Conservation (phyloP, 164 flowering plant species). For the Amborella trichopoda region DNA sequence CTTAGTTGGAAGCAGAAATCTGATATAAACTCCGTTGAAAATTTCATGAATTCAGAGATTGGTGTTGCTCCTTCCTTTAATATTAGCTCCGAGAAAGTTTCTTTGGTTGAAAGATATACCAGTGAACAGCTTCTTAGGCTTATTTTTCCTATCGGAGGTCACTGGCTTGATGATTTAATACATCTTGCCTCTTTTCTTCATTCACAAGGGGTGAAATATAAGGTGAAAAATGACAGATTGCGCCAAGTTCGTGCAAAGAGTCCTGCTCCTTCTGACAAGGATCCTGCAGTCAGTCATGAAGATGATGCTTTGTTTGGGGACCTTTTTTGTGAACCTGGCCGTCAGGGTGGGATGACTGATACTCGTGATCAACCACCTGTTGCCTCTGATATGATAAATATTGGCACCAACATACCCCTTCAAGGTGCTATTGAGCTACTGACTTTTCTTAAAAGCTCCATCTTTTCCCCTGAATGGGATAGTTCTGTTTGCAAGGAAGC, state of each 20-base stretch:
- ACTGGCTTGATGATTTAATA: slow-evolving; percentile 70
- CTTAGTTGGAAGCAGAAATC: slow-evolving; percentile 26
- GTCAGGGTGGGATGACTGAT: slow-evolving; percentile 61
- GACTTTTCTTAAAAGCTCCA: slow-evolving; percentile 37
- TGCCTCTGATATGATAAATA: slow-evolving; percentile 27
- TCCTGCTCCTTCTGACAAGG: slow-evolving; percentile 36
- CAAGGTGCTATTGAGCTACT: slow-evolving; percentile 68
- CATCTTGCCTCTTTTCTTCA: slow-evolving; percentile 68
- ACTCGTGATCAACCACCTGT: slow-evolving; percentile 48
- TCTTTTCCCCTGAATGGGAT: slow-evolving; percentile 66
- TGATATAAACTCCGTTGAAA: slow-evolving; percentile 10
- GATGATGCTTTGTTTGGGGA: slow-evolving; percentile 98
- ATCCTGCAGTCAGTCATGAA: slow-evolving; percentile 57
- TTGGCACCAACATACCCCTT: slow-evolving; percentile 38
- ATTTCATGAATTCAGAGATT: slow-evolving; percentile 10
- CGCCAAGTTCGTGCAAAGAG: slow-evolving; percentile 38
- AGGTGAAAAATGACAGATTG: slow-evolving; percentile 58
- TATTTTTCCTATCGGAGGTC: slow-evolving; percentile 50
- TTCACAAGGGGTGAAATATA: slow-evolving; percentile 64
- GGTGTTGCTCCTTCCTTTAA: slow-evolving; percentile 29
- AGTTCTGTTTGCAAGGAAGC: slow-evolving; percentile 48
- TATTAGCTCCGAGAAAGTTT: slow-evolving; percentile 32
- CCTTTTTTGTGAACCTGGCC: slow-evolving; percentile 86
- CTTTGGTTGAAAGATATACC: slow-evolving; percentile 44
- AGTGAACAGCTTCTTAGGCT: slow-evolving; percentile 46